Evolutionary conservation across 306 rosid species (phyloP).

Genomic region (Gastrolobium villosum): DNA sequence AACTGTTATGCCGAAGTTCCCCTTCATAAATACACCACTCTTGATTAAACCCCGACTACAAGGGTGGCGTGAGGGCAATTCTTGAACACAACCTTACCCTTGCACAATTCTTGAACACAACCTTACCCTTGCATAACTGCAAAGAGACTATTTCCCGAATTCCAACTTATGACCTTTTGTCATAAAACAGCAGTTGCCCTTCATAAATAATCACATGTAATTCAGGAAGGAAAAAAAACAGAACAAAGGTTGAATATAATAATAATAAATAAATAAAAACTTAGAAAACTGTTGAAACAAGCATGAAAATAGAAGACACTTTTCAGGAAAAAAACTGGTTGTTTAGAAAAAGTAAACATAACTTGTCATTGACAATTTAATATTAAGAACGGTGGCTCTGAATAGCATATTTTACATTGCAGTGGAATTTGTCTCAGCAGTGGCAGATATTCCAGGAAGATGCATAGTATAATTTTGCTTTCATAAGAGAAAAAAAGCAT

Average conservation of each 20-base stretch:
- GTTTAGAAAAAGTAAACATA: not conserved
- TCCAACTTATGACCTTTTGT: no score
- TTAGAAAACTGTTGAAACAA: not conserved
- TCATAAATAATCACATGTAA: not conserved
- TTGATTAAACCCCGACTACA: no score
- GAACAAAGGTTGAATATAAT: not conserved
- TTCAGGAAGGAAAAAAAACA: not conserved
- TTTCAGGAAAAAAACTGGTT: not conserved
- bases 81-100: no score
- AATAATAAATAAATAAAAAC: not conserved
- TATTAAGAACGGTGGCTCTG: not conserved
- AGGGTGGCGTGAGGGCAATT: no score
- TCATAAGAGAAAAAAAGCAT: no score
- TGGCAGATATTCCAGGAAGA: not conserved
- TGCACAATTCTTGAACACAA: no score
- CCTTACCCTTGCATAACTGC: no score
- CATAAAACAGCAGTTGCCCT: no score
- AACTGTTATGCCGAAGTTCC: no score
- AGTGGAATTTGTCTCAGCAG: not conserved
- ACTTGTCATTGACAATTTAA: not conserved
- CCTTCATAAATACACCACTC: no score
- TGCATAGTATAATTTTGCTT: not conserved
- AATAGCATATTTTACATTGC: not conserved
- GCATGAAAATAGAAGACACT: not conserved
- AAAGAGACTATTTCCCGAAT: no score